Percentiles rank a stretch among this genome's conserved stretches.
Evolutionary conservation across 1,284 basidiomycete species (phyloP).

Genomic region (Cryptococcus jaspeensis): DNA sequence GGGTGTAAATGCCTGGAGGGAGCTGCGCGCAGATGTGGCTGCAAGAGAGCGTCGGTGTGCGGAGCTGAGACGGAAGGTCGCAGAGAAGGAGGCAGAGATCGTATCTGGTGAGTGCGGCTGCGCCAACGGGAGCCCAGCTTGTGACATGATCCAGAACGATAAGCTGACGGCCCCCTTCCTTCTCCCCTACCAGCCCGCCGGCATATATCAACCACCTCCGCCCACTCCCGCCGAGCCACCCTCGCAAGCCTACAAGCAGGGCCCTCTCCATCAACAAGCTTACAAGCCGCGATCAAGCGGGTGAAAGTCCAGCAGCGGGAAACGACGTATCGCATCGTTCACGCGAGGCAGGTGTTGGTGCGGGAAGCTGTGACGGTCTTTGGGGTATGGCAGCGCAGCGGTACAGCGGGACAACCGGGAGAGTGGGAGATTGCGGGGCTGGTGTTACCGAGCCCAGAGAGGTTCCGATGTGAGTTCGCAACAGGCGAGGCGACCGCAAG

Average conservation of each 20-base stretch:
- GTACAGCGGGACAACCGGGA: background rate
- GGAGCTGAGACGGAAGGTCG: constrained; percentile 15
- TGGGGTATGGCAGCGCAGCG: constrained; percentile 23
- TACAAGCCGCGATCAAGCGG: constrained; percentile 2
- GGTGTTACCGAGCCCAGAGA: constrained; percentile 29
- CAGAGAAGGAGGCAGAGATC: constrained; percentile 8
- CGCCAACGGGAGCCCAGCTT: too few relatives aligned
- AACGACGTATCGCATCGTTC: constrained; percentile 27
- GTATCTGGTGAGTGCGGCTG: too few relatives aligned
- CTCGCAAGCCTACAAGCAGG: background rate
- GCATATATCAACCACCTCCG: background rate
- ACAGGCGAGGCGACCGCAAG: background rate
- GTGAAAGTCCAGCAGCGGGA: constrained; percentile 20
- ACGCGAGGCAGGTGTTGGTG: constrained; percentile 39
- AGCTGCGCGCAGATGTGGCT: constrained; percentile 36
- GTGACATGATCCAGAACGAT: too few relatives aligned
- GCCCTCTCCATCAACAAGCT: background rate
- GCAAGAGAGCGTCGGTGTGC: constrained; percentile 21
- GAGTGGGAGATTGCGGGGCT: constrained; percentile 43
- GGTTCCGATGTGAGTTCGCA: constrained; percentile 33
- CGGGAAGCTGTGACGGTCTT: constrained; percentile 41
- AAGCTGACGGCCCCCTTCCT: background rate
- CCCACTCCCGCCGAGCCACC: background rate
- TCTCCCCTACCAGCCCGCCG: constrained; percentile 3
- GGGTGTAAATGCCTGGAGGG: constrained; percentile 25